Evolutionary conservation across 2,329 filamentous ascomycete genomes (phyloP), one percentile per base, ranked within the genome.

Genomic region (Sarocladiaceae sp.): DNA sequence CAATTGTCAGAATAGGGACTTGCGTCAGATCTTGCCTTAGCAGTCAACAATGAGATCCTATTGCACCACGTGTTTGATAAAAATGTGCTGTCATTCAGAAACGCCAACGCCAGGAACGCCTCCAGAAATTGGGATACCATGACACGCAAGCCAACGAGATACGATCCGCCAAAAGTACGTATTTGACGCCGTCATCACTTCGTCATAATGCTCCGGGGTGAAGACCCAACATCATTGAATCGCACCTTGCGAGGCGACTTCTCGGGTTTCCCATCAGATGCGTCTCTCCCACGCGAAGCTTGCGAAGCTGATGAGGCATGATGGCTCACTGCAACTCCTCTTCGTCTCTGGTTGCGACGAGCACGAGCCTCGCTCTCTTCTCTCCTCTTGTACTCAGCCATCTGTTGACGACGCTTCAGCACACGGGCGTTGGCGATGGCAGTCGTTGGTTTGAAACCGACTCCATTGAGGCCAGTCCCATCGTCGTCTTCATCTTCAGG

Each of bases 401-500:
- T 70, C 58, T 83, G 80, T 58, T 78, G 73, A 46, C 69, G 69
- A 32, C 80, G 68, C 55, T 74, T 78, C 59, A 76, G 67, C 2
- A 71, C 65, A 15, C 80, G 70, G 4, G 73, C 72, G 46, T 78
- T 71, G 6, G 78, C 79, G 34, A 82, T 67, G 16, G 77, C 78
- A 5, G 79, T 69, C 0, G 78, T 82, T 2, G 80, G 80, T 53
- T 72, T 78, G 62, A 83, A 84, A 1, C 80, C 80, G 48, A 84
- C 78, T 4, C 80, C 80, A 56, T 84, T 83, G 54, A 84, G 78
- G 18, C 80, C 80, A 3, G 74, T 76, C 42, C 80, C 80, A 54
- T 84, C 80, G 53, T 84, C 80, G 50, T 84, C 80, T 49, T 75
- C 70, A 55, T 83, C 80, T 32, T 78, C 67, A 1, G 78, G 76